Base-by-base conservation (phyloP, 2,329 filamentous ascomycete genomes). In the Fusarium setosum region DNA sequence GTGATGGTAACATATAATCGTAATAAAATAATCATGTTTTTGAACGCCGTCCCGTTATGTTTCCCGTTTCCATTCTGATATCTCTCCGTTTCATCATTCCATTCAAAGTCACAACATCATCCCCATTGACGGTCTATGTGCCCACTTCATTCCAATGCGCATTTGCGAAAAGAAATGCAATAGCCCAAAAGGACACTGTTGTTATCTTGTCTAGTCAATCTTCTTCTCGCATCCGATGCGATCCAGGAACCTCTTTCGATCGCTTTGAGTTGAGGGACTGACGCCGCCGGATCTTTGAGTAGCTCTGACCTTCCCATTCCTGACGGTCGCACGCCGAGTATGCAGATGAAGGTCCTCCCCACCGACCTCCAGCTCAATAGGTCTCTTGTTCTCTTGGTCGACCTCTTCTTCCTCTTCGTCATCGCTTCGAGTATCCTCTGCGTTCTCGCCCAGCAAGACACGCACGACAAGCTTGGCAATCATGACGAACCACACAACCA, bases 401-500 rank as follows among this genome's bases (percentile, higher is more conserved):
- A 77, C 82, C 57, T 85, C 82, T 12, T 82, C 81, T 31, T 84
- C 81, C 6, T 86, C 81, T 13, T 86, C 84, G 10, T 89, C 92
- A 67, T 97, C 95, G 61, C 93, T 97, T 44, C 96, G 89, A 10
- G 88, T 86, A 73, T 99, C 96, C 63, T 97, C 94, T 4, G 95
- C 94, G 24, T 88, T 84, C 29, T 84, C 86, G 18, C 95, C 94
- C 57, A 91, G 84, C 12, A 94, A 93, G 1, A 99, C 92, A 52
- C 89, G 88, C 24, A 94, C 78, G 67, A 68, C 60, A 3, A 67
- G 13, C 2, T 61, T 67, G 17, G 50, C 38, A 0, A 98, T 97
- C 89, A 97, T 92, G 62, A 83, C 84, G 72, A 98, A 96, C 96
- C 96, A 98, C 60, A 92, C 83, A 20, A 97, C 80, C 38, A 92